These are phyloP conservation scores for Annulohypoxylon bovei DNA, from an alignment of 495 filamentous ascomycete genomes.

Conservation along the genomic window DNA sequence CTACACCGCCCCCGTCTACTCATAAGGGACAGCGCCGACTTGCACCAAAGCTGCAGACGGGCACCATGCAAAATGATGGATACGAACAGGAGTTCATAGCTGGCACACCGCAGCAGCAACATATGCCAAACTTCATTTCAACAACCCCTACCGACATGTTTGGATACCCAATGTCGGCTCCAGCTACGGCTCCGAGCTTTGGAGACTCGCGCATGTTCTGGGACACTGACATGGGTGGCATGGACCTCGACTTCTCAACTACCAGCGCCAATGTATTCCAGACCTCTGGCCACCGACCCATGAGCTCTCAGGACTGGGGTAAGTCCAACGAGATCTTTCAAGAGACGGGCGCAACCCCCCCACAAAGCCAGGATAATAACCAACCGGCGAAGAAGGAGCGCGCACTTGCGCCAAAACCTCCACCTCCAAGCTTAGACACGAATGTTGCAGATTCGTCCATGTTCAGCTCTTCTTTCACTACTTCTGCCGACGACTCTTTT, in stretches of 20 bases:
- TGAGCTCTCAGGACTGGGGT: constrained; percentile 62
- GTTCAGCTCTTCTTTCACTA: constrained; percentile 52
- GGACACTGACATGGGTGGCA: constrained; percentile 68
- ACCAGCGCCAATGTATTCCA: constrained; percentile 50
- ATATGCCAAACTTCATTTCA: constrained; percentile 49
- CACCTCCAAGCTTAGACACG: constrained; percentile 49
- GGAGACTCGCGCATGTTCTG: constrained; percentile 76
- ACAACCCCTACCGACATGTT: constrained; percentile 61
- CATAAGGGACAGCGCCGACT: constrained; percentile 62
- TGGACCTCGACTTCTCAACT: constrained; percentile 66
- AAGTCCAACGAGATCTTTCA: constrained; percentile 59
- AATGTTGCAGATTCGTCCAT: constrained; percentile 50
- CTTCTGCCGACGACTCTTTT: constrained; percentile 55
- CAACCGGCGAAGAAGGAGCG: constrained; percentile 44
- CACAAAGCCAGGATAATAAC: constrained; percentile 45
- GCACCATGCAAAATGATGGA: constrained; percentile 64
- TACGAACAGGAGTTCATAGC: constrained; percentile 56
- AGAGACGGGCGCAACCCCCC: constrained; percentile 46
- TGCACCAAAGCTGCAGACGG: constrained; percentile 59
- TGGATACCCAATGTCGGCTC: constrained; percentile 74
- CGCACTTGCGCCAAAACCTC: constrained; percentile 53
- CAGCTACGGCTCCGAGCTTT: constrained; percentile 73
- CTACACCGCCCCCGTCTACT: constrained; percentile 62
- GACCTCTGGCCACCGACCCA: constrained; percentile 48
- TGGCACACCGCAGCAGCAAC: constrained; percentile 51